Evolutionary conservation across 306 rosid species (phyloP).

Genomic region (Fragaria ananassa): DNA sequence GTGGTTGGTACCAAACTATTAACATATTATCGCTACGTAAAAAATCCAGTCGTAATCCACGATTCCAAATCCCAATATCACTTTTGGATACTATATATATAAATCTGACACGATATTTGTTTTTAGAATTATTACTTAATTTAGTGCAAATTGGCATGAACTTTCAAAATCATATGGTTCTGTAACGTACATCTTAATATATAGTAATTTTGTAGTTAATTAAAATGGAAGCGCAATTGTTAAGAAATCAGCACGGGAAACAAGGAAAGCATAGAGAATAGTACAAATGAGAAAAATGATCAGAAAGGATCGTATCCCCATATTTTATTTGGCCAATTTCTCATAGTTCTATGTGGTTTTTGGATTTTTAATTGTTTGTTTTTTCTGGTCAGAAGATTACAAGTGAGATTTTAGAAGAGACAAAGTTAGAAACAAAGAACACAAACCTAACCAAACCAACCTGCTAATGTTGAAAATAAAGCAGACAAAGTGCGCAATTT

Average conservation of each 20-base stretch:
- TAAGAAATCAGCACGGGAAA: slow-evolving; percentile 14
- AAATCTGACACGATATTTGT: neutral
- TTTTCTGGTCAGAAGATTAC: neutral
- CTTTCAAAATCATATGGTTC: slow-evolving; percentile 1
- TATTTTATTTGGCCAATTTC: slow-evolving; percentile 8
- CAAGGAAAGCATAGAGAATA: slow-evolving; percentile 23
- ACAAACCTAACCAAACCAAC: slow-evolving; percentile 7
- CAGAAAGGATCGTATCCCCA: slow-evolving; percentile 10
- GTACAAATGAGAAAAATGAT: slow-evolving; percentile 15
- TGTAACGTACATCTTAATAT: neutral
- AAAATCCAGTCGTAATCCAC: slow-evolving; percentile 10
- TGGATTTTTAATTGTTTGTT: neutral
- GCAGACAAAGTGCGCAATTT: neutral
- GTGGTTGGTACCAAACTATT: neutral
- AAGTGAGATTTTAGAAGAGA: slow-evolving; percentile 1
- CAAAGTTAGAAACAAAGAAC: neutral
- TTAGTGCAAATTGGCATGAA: neutral
- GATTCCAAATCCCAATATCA: neutral
- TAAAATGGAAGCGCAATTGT: slow-evolving; percentile 20
- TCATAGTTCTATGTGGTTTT: slow-evolving; percentile 1
- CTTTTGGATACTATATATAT: neutral
- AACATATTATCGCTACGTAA: neutral
- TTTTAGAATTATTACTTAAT: neutral
- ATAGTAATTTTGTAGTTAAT: neutral
- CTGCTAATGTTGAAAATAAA: neutral